A percentile compares a stretch with the other conserved stretches of the same genome.
Conservation (phyloP, 352 stramenopile genomes). For the Pythium sukuiense region DNA sequence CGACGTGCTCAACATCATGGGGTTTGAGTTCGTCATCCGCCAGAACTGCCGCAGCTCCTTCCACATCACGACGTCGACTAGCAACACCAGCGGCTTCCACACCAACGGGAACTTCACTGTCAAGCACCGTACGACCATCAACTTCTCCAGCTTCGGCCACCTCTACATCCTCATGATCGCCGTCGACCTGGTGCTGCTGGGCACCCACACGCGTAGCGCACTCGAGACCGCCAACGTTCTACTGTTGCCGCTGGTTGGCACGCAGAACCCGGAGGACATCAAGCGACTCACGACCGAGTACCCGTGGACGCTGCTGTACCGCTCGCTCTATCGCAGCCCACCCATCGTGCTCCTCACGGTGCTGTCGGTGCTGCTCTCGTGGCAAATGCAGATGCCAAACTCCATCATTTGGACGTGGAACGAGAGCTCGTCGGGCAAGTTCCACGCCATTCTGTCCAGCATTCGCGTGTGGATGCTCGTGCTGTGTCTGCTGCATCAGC, state of each 20-base stretch:
- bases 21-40: constrained; percentile 49
- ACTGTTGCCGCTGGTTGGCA: constrained; percentile 30
- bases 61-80: constrained; percentile 2
- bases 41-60: constrained; percentile 46
- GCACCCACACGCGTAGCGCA: constrained; percentile 27
- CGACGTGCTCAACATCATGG: constrained; percentile 51
- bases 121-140: constrained; percentile 32
- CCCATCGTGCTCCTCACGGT: constrained; percentile 42
- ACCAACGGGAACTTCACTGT: constrained; percentile 25
- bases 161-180: constrained; percentile 49
- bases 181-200: constrained; percentile 40
- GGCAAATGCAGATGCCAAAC: constrained; percentile 48
- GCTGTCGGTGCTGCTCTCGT: constrained; percentile 46
- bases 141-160: constrained; percentile 58
- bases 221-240: constrained; percentile 42
- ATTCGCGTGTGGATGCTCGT: constrained; percentile 58
- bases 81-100: constrained; percentile 8
- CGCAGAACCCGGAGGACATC: constrained; percentile 20
- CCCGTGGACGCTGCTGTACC: constrained; percentile 50
- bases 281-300: constrained; percentile 21
- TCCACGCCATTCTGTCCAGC: constrained; percentile 33
- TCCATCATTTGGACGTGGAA: constrained; percentile 50
- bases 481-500: constrained; percentile 33
- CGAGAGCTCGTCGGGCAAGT: constrained; percentile 18
- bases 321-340: constrained; percentile 52